Base-by-base conservation (phyloP, 345 rosid species). In the Anacardium occidentale region DNA sequence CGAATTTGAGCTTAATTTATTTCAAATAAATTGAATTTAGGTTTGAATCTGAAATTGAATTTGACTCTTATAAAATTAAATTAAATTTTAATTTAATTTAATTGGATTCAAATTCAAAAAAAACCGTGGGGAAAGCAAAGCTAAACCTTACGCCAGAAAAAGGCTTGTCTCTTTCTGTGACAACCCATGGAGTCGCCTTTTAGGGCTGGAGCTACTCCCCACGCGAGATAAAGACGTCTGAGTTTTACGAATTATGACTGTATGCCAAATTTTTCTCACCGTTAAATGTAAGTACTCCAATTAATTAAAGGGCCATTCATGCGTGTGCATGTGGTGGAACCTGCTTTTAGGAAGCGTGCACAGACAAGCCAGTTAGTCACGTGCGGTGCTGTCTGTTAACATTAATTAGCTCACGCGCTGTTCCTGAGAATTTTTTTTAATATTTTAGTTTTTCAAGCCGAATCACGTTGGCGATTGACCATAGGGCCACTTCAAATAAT, bases 361-460 rank as follows among this genome's bases (percentile, higher is more conserved):
- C 72, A 72, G 73, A 77, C 70, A 58, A 9, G 59, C 60, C 81
- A 66, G 75, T 62, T 42, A 50, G 77, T 73, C 88, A 84, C 85
- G 84, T 84, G 88, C 78, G 81, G 68, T 14, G 74, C 57, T 75
- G 82, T 79, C 79, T 52, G 10, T n/a, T 21, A 15, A 7, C 53
- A 25, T 65, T 55, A 22, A 53, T 54, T 15, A 9, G 45, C 47
- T 22, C 80, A 72, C 76, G 76, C 76, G 74, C 76, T 62, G 50
- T 55, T 11, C 2, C n/a, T n/a, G n/a, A n/a, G n/a, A n/a, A n/a
- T n/a, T n/a, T n/a, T n/a, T n/a, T n/a, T n/a, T n/a, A n/a, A n/a
- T n/a, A n/a, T 55, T 24, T 20, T 7, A 7, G 20, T 25, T 47
- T 64, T 22, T 20, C 54, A 9, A 68, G 58, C 73, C 47, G 56